These are phyloP conservation scores for Salix caprea DNA, from an alignment of 345 rosid species.

Conservation along the genomic window DNA sequence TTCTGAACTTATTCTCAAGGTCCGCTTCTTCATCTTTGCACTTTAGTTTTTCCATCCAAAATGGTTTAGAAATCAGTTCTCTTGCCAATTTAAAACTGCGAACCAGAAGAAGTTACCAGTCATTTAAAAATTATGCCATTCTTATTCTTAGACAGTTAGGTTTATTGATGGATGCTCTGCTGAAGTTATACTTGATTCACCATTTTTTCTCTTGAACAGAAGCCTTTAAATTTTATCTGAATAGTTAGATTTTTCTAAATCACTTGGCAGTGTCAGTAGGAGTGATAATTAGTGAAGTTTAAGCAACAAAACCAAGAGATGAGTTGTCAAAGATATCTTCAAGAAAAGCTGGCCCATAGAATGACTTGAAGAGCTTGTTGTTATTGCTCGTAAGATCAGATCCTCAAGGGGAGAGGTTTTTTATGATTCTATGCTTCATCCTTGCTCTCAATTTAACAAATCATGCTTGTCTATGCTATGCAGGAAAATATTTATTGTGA, in stretches of 20 bases:
- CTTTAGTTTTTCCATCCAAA: neutral
- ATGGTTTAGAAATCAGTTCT: neutral
- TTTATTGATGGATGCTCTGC: neutral
- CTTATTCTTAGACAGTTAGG: neutral
- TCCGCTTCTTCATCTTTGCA: neutral
- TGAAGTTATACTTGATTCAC: neutral
- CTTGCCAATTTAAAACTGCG: neutral
- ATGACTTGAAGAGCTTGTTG: neutral
- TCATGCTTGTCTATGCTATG: neutral
- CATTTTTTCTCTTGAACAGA: neutral
- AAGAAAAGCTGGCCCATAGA: neutral
- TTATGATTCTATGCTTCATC: no score
- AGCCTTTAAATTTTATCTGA: neutral
- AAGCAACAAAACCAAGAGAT: neutral
- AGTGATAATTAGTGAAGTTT: neutral
- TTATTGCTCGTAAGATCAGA: neutral
- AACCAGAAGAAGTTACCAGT: neutral
- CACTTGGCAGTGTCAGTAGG: neutral
- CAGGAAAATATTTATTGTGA: slow-evolving; percentile 2
- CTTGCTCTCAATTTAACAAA: neutral
- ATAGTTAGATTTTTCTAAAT: neutral
- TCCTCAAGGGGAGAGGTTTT: neutral
- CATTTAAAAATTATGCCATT: neutral
- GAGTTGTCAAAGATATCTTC: neutral
- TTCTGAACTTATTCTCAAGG: neutral